Conservation (phyloP, 371 early-diverging fungal genomes). For the Chytridiales sp. region DNA sequence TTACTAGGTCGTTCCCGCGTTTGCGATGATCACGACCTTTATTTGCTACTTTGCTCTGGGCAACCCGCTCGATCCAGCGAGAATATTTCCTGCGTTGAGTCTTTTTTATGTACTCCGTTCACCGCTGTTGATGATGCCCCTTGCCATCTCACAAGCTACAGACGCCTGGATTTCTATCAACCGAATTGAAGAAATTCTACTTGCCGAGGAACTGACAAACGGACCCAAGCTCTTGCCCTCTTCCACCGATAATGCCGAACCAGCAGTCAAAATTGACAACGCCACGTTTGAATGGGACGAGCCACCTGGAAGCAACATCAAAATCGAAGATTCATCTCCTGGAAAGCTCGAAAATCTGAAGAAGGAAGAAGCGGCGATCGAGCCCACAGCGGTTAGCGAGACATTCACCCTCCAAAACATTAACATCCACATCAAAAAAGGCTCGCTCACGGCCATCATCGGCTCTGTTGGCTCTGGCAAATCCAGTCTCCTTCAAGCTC, state of each 20-base stretch:
- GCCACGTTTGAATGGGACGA: slow-evolving; percentile 12
- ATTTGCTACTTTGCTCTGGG: slow-evolving; percentile 10
- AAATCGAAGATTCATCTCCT: no score
- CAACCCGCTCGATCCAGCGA: slow-evolving; percentile 7
- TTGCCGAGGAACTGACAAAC: slow-evolving; percentile 19
- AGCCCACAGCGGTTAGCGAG: not conserved
- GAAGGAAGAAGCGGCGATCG: not conserved
- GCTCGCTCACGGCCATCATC: slow-evolving; percentile 44
- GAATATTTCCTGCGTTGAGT: slow-evolving; percentile 16
- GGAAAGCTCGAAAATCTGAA: not conserved
- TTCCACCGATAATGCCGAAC: not conserved
- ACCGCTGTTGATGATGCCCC: slow-evolving; percentile 22
- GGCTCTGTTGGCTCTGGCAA: slow-evolving; percentile 56
- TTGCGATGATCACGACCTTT: slow-evolving; percentile 27
- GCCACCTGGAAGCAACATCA: no score
- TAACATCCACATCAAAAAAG: slow-evolving; percentile 36
- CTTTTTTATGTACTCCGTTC: slow-evolving; percentile 25
- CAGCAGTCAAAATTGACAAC: slow-evolving; percentile 1
- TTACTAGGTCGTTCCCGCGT: slow-evolving; percentile 18
- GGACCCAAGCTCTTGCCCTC: slow-evolving; percentile 2
- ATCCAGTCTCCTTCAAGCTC: slow-evolving; percentile 46
- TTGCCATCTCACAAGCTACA: slow-evolving; percentile 15
- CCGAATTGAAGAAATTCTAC: slow-evolving; percentile 19
- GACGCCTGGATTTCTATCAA: slow-evolving; percentile 22
- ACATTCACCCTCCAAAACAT: slow-evolving; percentile 12